Evolutionary conservation across 1,139 yeast genomes (phyloP).

Genomic region (Suhomyces bokatorum): DNA sequence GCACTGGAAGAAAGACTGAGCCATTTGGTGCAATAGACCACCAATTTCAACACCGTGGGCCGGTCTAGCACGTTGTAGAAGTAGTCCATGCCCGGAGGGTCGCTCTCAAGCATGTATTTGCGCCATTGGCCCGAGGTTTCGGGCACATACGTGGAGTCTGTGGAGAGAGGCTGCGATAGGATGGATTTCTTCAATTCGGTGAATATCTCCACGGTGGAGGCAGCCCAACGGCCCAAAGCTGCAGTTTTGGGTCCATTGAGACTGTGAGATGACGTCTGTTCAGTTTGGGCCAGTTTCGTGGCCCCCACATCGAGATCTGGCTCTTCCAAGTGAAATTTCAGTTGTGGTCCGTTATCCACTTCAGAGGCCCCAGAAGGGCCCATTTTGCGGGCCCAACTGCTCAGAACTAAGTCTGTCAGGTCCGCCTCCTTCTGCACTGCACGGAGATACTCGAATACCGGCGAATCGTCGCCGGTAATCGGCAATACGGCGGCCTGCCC

Average conservation of each 20-base stretch:
- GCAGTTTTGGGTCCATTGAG: too few species aligned
- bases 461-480: conserved; percentile 9
- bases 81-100: conserved; percentile 31
- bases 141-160: conserved; percentile 19
- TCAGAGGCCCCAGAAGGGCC: not conserved
- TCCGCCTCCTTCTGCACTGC: conserved; percentile 35
- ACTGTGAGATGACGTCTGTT: not conserved
- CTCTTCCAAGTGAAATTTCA: too few species aligned
- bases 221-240: not conserved
- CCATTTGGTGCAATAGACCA: conserved; percentile 43
- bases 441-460: conserved; percentile 29
- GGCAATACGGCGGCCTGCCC: conserved; percentile 32
- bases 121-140: conserved; percentile 37
- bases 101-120: conserved; percentile 25
- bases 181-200: conserved; percentile 6
- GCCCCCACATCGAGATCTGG: not conserved
- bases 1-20: conserved; percentile 32
- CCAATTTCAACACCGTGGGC: conserved; percentile 34
- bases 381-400: not conserved
- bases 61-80: conserved; percentile 30
- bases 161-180: not conserved
- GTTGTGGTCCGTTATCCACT: not conserved
- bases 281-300: not conserved
- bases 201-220: conserved; percentile 3
- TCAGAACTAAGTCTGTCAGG: not conserved